Evolutionary conservation across 2,329 filamentous ascomycete species (phyloP).

Genomic region (Botrytis sinoallii): DNA sequence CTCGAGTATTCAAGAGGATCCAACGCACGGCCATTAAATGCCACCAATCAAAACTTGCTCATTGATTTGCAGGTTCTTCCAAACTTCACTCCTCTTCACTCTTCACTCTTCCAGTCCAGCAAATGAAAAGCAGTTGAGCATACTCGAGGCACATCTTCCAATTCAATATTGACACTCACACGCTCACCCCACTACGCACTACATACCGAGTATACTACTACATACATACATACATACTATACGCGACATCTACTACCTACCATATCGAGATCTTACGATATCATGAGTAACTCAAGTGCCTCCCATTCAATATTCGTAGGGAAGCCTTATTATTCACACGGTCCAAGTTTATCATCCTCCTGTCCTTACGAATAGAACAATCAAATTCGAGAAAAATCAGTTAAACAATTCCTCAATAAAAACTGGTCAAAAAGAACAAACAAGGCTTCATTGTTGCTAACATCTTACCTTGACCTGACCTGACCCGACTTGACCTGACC

Average conservation of each 20-base stretch:
- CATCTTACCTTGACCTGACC: neutral
- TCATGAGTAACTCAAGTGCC: neutral
- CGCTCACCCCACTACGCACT: too few relatives aligned
- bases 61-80: neutral
- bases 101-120: neutral
- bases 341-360: neutral
- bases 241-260: neutral
- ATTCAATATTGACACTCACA: neutral
- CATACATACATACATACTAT: too few relatives aligned
- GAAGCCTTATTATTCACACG: too few relatives aligned
- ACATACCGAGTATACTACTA: neutral
- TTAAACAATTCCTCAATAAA: neutral
- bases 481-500: neutral
- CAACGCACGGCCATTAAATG: neutral
- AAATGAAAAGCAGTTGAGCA: neutral
- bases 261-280: neutral
- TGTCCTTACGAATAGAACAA: constrained; percentile 2
- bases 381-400: neutral
- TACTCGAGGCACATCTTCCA: neutral
- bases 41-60: constrained; percentile 6
- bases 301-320: neutral
- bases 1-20: too few relatives aligned
- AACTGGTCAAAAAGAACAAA: neutral
- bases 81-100: neutral
- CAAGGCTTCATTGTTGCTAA: neutral